Base-by-base conservation (phyloP, 345 rosid species). In the Arabidopsis thaliana region DNA sequence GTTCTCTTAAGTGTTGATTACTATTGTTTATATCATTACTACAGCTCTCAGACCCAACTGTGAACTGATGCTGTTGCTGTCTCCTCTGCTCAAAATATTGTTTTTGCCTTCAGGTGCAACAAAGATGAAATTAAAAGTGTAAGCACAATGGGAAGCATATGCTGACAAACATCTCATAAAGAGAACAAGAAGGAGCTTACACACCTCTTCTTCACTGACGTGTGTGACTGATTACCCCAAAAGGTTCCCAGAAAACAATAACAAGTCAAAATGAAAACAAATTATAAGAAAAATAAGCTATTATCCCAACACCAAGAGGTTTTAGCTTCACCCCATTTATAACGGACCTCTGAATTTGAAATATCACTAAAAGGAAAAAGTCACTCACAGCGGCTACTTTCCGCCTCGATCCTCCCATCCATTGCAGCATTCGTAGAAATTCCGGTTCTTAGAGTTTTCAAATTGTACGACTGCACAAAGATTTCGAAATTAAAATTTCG, bases 341-440 rank as follows among this genome's bases (percentile, higher is more conserved):
- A 45, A 42, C 7, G 13, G 7, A 65, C 36, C 38, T 64, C 28
- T 30, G 24, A 64, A 56, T 57, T 51, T 52, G 28, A 62, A 7
- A 23, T 14, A 66, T 48, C 58, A 65, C 46, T 8, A 69, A 25
- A 33, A 58, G 50, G 4, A 67, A 59, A 49, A 41, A 69, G 36
- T 52, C 58, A 80, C 83, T 73, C 71, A 93, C 98, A 64, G 96
- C 79, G 2, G 89, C 75, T 61, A 91, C 86, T 84, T 91, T 93
- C 69, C 89, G 86, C 76, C 97, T 82, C 45, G 97, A 91, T 71
- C 98, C 98, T 75, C 97, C 97, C 92, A 86, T 91, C 98, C 98
- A 93, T 55, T 91, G 94, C 80, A 93, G 59, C 98, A 91, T 93
- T 71, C 34, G 67, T 56, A 70, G 28, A 37, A 32, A 38, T 6